Conservation (phyloP, 2,329 filamentous ascomycete species). For the Verticillium nubilum region DNA sequence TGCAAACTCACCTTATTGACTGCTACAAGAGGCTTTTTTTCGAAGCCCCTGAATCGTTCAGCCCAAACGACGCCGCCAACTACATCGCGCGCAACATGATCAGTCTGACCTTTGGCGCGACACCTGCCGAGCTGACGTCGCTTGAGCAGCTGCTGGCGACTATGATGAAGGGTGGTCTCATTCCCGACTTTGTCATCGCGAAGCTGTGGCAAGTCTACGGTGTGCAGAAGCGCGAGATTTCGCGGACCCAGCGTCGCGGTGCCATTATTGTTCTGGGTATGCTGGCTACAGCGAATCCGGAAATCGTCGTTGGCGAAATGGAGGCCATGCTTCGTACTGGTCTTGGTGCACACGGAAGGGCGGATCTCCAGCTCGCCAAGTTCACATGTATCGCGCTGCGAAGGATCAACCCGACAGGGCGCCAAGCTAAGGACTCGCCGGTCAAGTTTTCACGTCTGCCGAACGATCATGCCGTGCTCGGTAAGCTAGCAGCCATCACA, state of each 20-base stretch:
- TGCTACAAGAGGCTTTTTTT: conserved; percentile 96
- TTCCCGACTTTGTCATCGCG: conserved; percentile 78
- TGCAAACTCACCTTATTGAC: conserved; percentile 93
- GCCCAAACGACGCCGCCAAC: conserved; percentile 83
- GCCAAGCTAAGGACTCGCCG: conserved; percentile 68
- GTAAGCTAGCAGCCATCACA: conserved; percentile 74
- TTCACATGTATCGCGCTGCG: conserved; percentile 92
- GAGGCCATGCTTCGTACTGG: conserved; percentile 91
- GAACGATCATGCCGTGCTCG: conserved; percentile 86
- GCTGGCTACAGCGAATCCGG: conserved; percentile 86
- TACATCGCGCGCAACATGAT: conserved; percentile 99
- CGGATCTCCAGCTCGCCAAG: conserved; percentile 83
- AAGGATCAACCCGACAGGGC: conserved; percentile 80
- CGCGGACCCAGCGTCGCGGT: conserved; percentile 80
- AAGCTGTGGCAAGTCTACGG: conserved; percentile 99
- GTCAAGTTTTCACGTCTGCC: conserved; percentile 70
- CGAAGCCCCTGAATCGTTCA: conserved; percentile 85
- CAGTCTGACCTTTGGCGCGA: conserved; percentile 92
- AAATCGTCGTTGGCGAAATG: conserved; percentile 92
- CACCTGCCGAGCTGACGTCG: conserved; percentile 89
- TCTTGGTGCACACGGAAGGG: conserved; percentile 71
- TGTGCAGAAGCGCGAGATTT: conserved; percentile 89
- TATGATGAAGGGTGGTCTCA: conserved; percentile 92
- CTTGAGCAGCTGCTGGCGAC: conserved; percentile 91
- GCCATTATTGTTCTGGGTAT: conserved; percentile 96